Evolutionary conservation across 257 asterid genomes (phyloP).

Genomic region (Nicotiana paniculata): DNA sequence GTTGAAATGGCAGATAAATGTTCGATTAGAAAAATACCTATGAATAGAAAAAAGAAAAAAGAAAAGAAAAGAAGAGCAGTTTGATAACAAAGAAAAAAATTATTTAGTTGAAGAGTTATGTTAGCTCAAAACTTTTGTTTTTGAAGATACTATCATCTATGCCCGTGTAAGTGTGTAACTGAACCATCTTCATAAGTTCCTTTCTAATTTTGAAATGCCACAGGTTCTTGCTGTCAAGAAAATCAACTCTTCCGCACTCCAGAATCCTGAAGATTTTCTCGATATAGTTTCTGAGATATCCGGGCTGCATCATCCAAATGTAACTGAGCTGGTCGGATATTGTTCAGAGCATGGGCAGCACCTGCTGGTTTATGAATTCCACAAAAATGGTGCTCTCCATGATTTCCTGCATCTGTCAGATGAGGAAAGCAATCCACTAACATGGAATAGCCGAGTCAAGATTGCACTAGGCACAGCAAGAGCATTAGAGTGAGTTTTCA

Average conservation of each 20-base stretch:
- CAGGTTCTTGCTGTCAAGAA: slow-evolving; percentile 97
- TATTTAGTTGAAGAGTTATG: neutral
- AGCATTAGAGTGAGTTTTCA: slow-evolving; percentile 72
- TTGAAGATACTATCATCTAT: neutral
- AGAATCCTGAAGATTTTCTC: slow-evolving; percentile 58
- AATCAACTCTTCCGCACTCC: slow-evolving; percentile 59
- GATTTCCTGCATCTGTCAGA: slow-evolving; percentile 77
- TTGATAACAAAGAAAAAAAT: neutral
- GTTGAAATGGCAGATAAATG: neutral
- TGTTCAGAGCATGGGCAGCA: slow-evolving; percentile 92
- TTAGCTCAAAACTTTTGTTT: neutral
- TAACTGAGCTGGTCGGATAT: slow-evolving; percentile 80
- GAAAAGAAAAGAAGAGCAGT: neutral
- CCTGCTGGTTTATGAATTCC: slow-evolving; percentile 73
- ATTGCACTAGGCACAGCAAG: slow-evolving; percentile 94
- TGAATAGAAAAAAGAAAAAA: neutral
- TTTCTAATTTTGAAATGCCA: neutral
- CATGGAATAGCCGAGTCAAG: slow-evolving; percentile 92
- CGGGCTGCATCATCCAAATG: slow-evolving; percentile 68
- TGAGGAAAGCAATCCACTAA: slow-evolving; percentile 67
- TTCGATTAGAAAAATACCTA: neutral
- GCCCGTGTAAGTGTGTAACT: neutral
- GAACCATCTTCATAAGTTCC: neutral
- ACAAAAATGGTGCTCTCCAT: slow-evolving; percentile 66
- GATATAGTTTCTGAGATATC: slow-evolving; percentile 72